Evolutionary conservation across 2,329 filamentous ascomycete species (phyloP).

Genomic region (Ophiostoma sp.): DNA sequence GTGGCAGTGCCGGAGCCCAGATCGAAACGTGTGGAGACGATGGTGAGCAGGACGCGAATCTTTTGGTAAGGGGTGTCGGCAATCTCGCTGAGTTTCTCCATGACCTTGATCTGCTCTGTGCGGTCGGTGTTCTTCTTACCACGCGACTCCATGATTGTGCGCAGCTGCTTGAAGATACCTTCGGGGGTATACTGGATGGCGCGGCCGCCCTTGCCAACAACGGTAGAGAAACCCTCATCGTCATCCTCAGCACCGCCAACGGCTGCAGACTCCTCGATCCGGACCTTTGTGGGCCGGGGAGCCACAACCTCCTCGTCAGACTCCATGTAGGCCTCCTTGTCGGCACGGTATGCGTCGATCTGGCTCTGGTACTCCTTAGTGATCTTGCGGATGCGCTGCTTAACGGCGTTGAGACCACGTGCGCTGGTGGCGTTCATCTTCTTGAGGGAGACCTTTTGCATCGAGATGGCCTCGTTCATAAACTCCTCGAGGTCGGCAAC

Average conservation of each 20-base stretch:
- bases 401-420: conserved; percentile 90
- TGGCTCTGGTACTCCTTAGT: conserved; percentile 89
- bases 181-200: conserved; percentile 89
- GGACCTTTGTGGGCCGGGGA: conserved; percentile 44
- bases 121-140: conserved; percentile 99
- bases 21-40: conserved; percentile 93
- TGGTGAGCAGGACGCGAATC: conserved; percentile 82
- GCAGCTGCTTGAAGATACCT: conserved; percentile 95
- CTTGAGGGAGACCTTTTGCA: conserved; percentile 93
- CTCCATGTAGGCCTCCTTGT: conserved; percentile 84
- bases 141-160: conserved; percentile 87
- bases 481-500: conserved; percentile 90
- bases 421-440: conserved; percentile 98
- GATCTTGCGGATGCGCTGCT: conserved; percentile 98
- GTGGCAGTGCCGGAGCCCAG: conserved; percentile 69
- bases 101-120: conserved; percentile 86
- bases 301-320: conserved; percentile 66
- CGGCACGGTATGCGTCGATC: conserved; percentile 77
- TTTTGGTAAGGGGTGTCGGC: conserved; percentile 86
- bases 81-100: conserved; percentile 94
- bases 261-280: conserved; percentile 42
- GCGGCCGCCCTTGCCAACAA: conserved; percentile 86
- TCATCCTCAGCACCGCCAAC: conserved; percentile 48
- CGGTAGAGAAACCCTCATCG: conserved; percentile 82
- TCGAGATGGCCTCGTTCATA: conserved; percentile 87